phyloP scores from a whole-genome alignment of 2,329 filamentous ascomycete genomes.

The Cucurbitaria berberidis region DNA sequence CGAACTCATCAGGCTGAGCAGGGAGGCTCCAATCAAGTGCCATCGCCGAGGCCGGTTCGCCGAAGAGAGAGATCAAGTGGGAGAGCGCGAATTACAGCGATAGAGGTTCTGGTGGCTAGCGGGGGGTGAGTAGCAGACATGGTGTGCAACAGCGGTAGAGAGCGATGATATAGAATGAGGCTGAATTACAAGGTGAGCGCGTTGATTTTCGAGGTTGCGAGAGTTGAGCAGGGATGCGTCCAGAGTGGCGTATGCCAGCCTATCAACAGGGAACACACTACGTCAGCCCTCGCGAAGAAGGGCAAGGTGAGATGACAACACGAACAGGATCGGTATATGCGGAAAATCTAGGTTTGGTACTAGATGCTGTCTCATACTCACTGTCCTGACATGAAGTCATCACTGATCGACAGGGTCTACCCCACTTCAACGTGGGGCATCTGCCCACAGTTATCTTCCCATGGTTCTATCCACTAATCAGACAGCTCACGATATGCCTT shows the following conservation, averaged over 20 bases:
- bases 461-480: conserved; percentile 9
- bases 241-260: background rate
- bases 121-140: background rate
- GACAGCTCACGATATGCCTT: conserved; percentile 17
- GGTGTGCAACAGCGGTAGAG: background rate
- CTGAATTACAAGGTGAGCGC: conserved; percentile 12
- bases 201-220: conserved; percentile 9
- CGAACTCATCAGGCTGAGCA: background rate
- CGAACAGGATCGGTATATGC: background rate
- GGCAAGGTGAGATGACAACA: background rate
- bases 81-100: background rate
- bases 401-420: conserved; percentile 2
- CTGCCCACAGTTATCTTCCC: conserved; percentile 15
- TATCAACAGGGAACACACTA: background rate
- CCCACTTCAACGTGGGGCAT: conserved; percentile 24
- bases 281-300: background rate
- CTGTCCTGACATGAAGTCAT: background rate
- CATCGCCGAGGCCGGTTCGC: background rate
- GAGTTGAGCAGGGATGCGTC: background rate
- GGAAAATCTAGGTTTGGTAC: background rate
- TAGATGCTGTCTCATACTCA: background rate
- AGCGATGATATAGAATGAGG: conserved; percentile 1
- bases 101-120: background rate
- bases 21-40: background rate
- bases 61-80: background rate